Percentiles rank a stretch among this genome's conserved stretches.
phyloP scores from a whole-genome alignment of 306 rosid genomes.

The Castanopsis chinensis region DNA sequence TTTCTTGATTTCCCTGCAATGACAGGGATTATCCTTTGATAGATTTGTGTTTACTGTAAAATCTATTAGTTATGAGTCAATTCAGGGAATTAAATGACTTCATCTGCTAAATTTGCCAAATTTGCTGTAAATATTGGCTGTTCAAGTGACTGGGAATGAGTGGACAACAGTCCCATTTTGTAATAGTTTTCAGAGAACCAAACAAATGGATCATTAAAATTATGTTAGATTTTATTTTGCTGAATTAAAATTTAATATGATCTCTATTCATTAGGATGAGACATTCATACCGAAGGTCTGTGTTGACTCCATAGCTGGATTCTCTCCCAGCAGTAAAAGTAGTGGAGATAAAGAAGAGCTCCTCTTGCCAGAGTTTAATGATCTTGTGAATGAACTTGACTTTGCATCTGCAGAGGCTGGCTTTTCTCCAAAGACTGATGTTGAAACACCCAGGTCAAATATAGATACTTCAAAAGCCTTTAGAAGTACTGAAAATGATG shows the following conservation, averaged over 20 bases:
- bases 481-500: slow-evolving; percentile 42
- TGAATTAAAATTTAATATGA: not conserved
- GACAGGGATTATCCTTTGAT: no score
- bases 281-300: slow-evolving; percentile 34
- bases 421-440: slow-evolving; percentile 41
- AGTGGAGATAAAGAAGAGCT: slow-evolving; percentile 49
- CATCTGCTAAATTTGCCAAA: not conserved
- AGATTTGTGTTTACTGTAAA: not conserved
- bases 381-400: slow-evolving; percentile 48
- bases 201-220: not conserved
- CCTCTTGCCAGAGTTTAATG: slow-evolving; percentile 49
- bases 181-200: not conserved
- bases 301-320: slow-evolving; percentile 28
- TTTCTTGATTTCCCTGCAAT: not conserved
- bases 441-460: slow-evolving; percentile 40
- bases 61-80: not conserved
- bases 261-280: slow-evolving; percentile 50
- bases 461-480: slow-evolving; percentile 39
- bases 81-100: not conserved
- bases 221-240: not conserved
- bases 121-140: not conserved
- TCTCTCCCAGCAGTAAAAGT: slow-evolving; percentile 39
- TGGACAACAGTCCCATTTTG: not conserved
- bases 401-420: slow-evolving; percentile 30
- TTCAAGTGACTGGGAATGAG: not conserved